phyloP scores from a whole-genome alignment of 768 basidiomycete species.

The Lentinula sp. region DNA sequence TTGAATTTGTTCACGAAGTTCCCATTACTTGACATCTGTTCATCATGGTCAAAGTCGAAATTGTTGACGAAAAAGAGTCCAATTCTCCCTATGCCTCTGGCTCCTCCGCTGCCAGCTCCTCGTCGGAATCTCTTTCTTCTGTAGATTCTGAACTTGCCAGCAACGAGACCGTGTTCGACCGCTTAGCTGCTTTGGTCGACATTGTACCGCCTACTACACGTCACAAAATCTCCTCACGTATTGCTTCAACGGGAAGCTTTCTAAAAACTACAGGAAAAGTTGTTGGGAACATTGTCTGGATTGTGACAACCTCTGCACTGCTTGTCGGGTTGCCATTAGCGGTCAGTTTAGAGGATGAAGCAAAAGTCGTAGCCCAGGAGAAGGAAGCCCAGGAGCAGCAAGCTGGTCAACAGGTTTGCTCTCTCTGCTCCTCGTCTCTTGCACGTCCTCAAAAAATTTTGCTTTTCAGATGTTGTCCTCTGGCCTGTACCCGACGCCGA shows the following conservation, averaged over 20 bases:
- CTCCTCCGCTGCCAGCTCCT: conserved; percentile 68
- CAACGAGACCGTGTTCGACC: conserved; percentile 85
- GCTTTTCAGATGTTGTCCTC: conserved; percentile 64
- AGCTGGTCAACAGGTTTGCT: conserved; percentile 78
- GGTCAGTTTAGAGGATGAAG: conserved; percentile 92
- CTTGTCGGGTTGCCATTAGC: conserved; percentile 93
- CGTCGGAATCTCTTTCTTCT: conserved; percentile 73
- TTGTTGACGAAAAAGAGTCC: conserved; percentile 69
- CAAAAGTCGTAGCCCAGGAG: conserved; percentile 90
- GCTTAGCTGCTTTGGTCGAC: conserved; percentile 87
- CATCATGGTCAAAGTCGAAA: conserved; percentile 90
- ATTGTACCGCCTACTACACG: conserved; percentile 92
- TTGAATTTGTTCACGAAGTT: neutral
- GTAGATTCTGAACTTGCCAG: conserved; percentile 62
- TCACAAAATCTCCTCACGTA: conserved; percentile 57
- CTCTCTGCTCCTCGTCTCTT: neutral
- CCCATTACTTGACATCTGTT: conserved; percentile 4
- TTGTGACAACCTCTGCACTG: conserved; percentile 89
- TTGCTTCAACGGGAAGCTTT: conserved; percentile 56
- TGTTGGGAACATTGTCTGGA: conserved; percentile 89
- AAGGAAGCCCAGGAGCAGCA: conserved; percentile 91
- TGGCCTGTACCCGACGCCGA: conserved; percentile 52
- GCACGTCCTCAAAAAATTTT: neutral
- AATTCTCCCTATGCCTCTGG: conserved; percentile 70
- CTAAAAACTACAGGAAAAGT: conserved; percentile 64